A percentile compares a stretch with the other conserved stretches of the same genome.
Evolutionary conservation across 179 eudicot genomes (phyloP).

Genomic region (Heliamphora pulchella): DNA sequence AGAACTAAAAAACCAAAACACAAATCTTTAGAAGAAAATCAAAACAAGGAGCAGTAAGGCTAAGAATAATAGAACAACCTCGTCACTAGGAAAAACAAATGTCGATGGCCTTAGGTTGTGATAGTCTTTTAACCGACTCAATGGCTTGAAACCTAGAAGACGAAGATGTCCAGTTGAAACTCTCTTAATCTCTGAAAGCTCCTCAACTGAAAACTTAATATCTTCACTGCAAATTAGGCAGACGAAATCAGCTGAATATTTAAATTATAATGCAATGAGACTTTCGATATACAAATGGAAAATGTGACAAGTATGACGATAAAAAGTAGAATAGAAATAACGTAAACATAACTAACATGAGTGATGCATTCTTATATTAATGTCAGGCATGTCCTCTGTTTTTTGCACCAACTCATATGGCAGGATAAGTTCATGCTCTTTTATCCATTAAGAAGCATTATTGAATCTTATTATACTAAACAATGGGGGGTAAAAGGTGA

Average conservation of each 20-base stretch:
- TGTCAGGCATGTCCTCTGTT: background rate
- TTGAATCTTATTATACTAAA: background rate
- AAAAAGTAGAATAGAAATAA: background rate
- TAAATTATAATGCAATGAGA: background rate
- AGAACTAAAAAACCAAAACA: background rate
- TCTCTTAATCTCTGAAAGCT: conserved; percentile 76
- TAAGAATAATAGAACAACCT: conserved; percentile 44
- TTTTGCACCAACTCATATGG: background rate
- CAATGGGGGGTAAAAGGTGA: background rate
- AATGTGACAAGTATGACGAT: background rate
- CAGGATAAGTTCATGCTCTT: background rate
- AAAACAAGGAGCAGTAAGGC: background rate
- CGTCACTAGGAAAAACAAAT: conserved; percentile 88
- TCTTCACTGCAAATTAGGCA: conserved; percentile 49
- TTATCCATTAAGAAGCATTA: background rate
- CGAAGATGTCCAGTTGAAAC: conserved; percentile 70
- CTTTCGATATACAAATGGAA: background rate
- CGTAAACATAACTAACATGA: background rate
- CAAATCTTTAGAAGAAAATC: conserved; percentile 7
- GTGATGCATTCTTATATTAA: background rate
- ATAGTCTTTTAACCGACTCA: conserved; percentile 78
- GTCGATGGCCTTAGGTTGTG: conserved; percentile 94
- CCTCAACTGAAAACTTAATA: conserved; percentile 57
- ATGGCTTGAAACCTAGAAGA: conserved; percentile 94
- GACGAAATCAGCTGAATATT: background rate